Conservation (phyloP, 345 rosid species). For the Stellera chamaejasme region DNA sequence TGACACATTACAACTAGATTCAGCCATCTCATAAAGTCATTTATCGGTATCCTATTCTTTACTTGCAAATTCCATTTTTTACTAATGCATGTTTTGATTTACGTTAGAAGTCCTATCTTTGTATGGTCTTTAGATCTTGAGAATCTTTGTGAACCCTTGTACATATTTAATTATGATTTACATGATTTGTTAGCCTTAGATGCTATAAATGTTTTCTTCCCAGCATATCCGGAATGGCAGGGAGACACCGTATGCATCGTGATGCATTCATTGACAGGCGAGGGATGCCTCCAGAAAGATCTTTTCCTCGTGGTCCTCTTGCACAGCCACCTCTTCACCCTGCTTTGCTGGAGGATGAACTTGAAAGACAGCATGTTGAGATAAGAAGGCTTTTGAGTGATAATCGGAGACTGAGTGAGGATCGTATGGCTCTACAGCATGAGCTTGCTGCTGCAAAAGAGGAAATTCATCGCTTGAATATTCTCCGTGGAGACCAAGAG, state of each 20-base stretch:
- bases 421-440: constrained; percentile 59
- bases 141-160: too few relatives aligned
- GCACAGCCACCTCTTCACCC: constrained; percentile 63
- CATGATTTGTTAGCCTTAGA: too few relatives aligned
- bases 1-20: too few relatives aligned
- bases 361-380: constrained; percentile 73
- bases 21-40: too few relatives aligned
- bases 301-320: constrained; percentile 59
- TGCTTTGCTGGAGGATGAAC: constrained; percentile 78
- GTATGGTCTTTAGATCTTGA: too few relatives aligned
- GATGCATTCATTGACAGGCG: constrained; percentile 59
- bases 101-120: too few relatives aligned
- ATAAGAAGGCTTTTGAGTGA: constrained; percentile 68
- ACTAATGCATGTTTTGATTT: too few relatives aligned
- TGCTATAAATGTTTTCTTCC: background rate
- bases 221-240: constrained; percentile 50
- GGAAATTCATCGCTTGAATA: constrained; percentile 77
- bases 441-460: constrained; percentile 81
- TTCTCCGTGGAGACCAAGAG: constrained; percentile 62
- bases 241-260: constrained; percentile 66
- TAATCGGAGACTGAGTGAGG: constrained; percentile 66
- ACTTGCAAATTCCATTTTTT: too few relatives aligned
- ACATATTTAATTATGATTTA: too few relatives aligned
- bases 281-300: constrained; percentile 55
- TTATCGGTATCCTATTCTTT: too few relatives aligned